These are phyloP conservation scores for Micromonas commoda DNA, from an alignment of 139 green algal species.

Conservation along the genomic window DNA sequence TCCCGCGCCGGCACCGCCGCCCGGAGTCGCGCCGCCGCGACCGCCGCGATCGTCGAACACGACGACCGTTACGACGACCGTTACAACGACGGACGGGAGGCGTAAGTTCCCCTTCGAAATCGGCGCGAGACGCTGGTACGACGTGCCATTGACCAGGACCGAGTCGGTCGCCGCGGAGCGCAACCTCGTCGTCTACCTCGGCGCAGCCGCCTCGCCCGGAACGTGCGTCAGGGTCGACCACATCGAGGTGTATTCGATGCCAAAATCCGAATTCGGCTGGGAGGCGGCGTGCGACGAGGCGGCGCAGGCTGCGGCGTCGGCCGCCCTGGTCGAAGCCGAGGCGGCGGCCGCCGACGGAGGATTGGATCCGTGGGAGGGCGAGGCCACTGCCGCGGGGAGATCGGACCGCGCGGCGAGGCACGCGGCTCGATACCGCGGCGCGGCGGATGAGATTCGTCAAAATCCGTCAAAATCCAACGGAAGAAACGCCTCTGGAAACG, in stretches of 20 bases:
- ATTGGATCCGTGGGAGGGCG: no score
- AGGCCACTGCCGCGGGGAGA: no score
- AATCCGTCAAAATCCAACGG: no score
- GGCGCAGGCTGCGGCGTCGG: no score
- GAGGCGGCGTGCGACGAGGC: slow-evolving; percentile 23
- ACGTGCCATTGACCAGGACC: slow-evolving; percentile 40
- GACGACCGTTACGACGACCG: background rate
- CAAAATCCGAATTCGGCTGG: slow-evolving; percentile 39
- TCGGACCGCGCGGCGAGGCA: no score
- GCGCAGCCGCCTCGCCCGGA: slow-evolving; percentile 16
- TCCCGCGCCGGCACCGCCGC: no score
- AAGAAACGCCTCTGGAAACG: no score
- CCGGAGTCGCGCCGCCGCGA: no score
- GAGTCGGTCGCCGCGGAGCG: slow-evolving; percentile 34
- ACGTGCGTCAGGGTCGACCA: slow-evolving; percentile 30
- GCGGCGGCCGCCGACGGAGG: no score
- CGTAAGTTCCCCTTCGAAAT: slow-evolving; percentile 10
- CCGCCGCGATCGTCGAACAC: background rate
- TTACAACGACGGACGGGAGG: background rate
- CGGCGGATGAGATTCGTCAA: no score
- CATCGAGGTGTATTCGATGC: slow-evolving; percentile 44
- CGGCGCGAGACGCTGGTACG: slow-evolving; percentile 41
- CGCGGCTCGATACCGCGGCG: no score
- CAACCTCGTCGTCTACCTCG: slow-evolving; percentile 34
- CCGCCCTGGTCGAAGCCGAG: no score